Evolutionary conservation across 352 stramenopile species (phyloP), one percentile per base, ranked within the genome.

Genomic region (Phytophthora crassamura): DNA sequence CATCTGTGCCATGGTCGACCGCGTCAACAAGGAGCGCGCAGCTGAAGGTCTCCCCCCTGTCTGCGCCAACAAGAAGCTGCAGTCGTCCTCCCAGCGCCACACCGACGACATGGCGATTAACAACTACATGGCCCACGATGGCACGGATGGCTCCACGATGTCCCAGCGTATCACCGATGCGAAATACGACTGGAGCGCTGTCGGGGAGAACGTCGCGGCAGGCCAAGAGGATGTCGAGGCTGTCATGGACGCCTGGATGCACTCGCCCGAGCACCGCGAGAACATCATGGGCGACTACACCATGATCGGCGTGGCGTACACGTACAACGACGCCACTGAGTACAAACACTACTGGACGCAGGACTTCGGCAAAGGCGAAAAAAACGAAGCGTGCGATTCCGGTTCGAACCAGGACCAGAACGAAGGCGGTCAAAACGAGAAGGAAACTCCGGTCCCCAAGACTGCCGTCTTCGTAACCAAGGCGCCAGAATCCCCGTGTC

Each of bases 291-390:
- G 70, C 16, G 35, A 68, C 4, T 75, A 67, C 59, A 73, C 41
- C 8, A 76, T 77, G 61, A 60, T 83, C 32, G 72, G 71, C 1
- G 59, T 46, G 5, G 48, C 65, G 2, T 82, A 80, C 43, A 52
- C 52, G 1, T 70, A 45, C 59, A 75, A 65, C 14, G 30, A 58
- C 2, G 12, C 52, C 10, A 67, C 16, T 20, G 47, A 48, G 15
- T 79, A 76, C 64, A 33, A 64, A n/a, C 59, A 75, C 62, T 88
- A 69, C 60, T 85, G 78, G 74, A 85, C 72, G 39, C 74, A 88
- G 56, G 57, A 82, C 55, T 88, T 85, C 41, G 74, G 56, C 20
- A 54, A 49, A 5, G 54, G 76, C 30, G 46, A n/a, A n/a, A n/a
- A 42, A 20, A 66, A 11, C 2, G 76, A 87, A 42, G 33, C 32